Conservation (phyloP, 495 filamentous ascomycete genomes). For the Bombardia bombarda region DNA sequence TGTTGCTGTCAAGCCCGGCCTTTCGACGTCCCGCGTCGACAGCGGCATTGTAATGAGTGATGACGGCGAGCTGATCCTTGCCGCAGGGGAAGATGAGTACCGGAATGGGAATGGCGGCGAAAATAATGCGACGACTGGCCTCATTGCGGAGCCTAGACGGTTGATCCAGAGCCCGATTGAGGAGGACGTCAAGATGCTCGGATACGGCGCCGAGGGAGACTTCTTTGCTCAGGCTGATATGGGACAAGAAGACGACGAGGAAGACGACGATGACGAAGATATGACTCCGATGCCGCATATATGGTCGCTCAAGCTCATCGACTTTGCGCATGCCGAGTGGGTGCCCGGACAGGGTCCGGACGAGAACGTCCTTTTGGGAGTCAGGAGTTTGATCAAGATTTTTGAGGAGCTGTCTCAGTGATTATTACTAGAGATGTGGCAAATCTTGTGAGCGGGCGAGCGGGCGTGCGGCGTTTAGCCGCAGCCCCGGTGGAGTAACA, state of each 20-base stretch:
- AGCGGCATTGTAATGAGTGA: slow-evolving; percentile 37
- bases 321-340: slow-evolving; percentile 93
- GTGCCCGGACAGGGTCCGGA: slow-evolving; percentile 79
- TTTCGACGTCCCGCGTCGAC: slow-evolving; percentile 27
- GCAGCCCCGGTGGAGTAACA: too few relatives aligned
- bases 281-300: slow-evolving; percentile 61
- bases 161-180: slow-evolving; percentile 6
- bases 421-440: too few relatives aligned
- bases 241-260: slow-evolving; percentile 39
- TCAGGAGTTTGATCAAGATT: slow-evolving; percentile 64
- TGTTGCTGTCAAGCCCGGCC: slow-evolving; percentile 1
- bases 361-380: slow-evolving; percentile 71
- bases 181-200: slow-evolving; percentile 17
- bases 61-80: slow-evolving; percentile 21
- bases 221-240: slow-evolving; percentile 9
- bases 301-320: slow-evolving; percentile 80
- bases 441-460: too few relatives aligned
- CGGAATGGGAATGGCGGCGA: background rate
- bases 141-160: too few relatives aligned
- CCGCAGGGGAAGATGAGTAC: slow-evolving; percentile 5
- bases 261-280: slow-evolving; percentile 60
- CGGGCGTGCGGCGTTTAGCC: too few relatives aligned
- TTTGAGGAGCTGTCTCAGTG: slow-evolving; percentile 54
- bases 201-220: slow-evolving; percentile 3
- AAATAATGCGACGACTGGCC: background rate